Percentiles rank a stretch among this genome's conserved stretches.
These are phyloP conservation scores for Aspergillus novoparasiticus DNA, from an alignment of 2,329 filamentous ascomycete species.

Conservation along the genomic window DNA sequence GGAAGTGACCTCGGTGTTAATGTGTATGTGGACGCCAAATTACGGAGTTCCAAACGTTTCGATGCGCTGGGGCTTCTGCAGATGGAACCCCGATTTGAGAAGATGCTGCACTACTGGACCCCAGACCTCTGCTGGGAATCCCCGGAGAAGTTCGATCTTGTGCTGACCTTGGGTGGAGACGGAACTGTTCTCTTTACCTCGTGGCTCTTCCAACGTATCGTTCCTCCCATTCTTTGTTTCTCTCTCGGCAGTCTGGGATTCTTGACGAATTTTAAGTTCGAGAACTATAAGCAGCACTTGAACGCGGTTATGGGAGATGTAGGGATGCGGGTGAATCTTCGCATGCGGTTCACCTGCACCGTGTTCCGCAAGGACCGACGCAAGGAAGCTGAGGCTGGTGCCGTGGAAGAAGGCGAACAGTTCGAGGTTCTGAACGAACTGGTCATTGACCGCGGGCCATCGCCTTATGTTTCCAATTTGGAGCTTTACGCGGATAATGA, in stretches of 20 bases:
- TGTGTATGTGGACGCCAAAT: slow-evolving; percentile 96
- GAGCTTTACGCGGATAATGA: slow-evolving; percentile 96
- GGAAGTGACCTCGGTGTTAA: slow-evolving; percentile 88
- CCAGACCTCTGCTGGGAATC: slow-evolving; percentile 92
- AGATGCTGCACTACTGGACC: slow-evolving; percentile 94
- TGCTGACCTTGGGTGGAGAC: slow-evolving; percentile 89
- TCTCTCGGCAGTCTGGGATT: slow-evolving; percentile 91
- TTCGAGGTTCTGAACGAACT: slow-evolving; percentile 98
- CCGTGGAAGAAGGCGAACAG: slow-evolving; percentile 86
- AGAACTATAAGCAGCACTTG: slow-evolving; percentile 82
- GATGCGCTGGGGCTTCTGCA: slow-evolving; percentile 71
- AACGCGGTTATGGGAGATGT: slow-evolving; percentile 89
- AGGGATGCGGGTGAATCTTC: slow-evolving; percentile 95
- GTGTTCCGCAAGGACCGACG: slow-evolving; percentile 73
- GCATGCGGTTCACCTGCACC: slow-evolving; percentile 98
- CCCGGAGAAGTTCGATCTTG: slow-evolving; percentile 93
- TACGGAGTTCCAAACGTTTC: slow-evolving; percentile 86
- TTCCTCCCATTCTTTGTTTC: slow-evolving; percentile 91
- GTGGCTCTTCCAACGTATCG: slow-evolving; percentile 94
- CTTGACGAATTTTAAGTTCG: slow-evolving; percentile 94
- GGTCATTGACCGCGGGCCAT: slow-evolving; percentile 95
- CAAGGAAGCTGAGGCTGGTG: slow-evolving; percentile 51
- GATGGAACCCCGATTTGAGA: slow-evolving; percentile 73
- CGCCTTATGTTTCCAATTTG: slow-evolving; percentile 93
- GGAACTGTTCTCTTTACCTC: slow-evolving; percentile 96